phyloP scores from a whole-genome alignment of 1,139 yeast genomes.

The Magnusiomyces ingens region DNA sequence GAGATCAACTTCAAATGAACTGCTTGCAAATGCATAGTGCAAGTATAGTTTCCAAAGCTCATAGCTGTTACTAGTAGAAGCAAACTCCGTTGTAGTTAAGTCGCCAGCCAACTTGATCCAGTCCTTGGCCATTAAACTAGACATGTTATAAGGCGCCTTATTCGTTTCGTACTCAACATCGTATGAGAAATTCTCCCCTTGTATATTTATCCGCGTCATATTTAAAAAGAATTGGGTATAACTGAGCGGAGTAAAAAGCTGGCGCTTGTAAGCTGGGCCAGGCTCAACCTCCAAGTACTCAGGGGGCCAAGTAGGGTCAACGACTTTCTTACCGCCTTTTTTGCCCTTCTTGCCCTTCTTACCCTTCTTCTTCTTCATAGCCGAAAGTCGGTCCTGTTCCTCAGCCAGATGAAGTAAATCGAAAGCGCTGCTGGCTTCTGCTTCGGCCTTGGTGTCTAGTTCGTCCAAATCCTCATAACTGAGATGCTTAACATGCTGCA shows the following conservation, averaged over 20 bases:
- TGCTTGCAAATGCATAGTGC: conserved; percentile 52
- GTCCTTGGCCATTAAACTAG: conserved; percentile 23
- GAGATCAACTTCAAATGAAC: conserved; percentile 37
- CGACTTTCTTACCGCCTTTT: conserved; percentile 30
- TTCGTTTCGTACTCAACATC: conserved; percentile 67
- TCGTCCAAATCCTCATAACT: conserved; percentile 23
- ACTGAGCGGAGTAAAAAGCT: conserved; percentile 62
- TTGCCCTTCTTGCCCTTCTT: conserved; percentile 18
- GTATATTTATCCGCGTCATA: conserved; percentile 44
- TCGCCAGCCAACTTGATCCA: conserved; percentile 54
- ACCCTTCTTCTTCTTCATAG: conserved; percentile 23
- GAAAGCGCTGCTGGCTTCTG: conserved; percentile 18
- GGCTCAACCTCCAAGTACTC: conserved; percentile 44
- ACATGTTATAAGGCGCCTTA: conserved; percentile 40
- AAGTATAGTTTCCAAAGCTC: conserved; percentile 36
- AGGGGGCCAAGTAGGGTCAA: conserved; percentile 63
- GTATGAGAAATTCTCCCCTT: conserved; percentile 45
- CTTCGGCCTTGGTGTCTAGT: conserved; percentile 27
- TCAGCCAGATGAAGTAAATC: conserved; percentile 26
- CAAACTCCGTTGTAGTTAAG: conserved; percentile 35
- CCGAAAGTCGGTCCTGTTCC: conserved; percentile 22
- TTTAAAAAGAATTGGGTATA: conserved; percentile 71
- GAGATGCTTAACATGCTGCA: conserved; percentile 16
- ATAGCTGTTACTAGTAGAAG: conserved; percentile 14
- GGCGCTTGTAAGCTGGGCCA: conserved; percentile 74